phyloP scores from a whole-genome alignment of 73 alveolate genomes.

The Paramecium pentaurelia region DNA sequence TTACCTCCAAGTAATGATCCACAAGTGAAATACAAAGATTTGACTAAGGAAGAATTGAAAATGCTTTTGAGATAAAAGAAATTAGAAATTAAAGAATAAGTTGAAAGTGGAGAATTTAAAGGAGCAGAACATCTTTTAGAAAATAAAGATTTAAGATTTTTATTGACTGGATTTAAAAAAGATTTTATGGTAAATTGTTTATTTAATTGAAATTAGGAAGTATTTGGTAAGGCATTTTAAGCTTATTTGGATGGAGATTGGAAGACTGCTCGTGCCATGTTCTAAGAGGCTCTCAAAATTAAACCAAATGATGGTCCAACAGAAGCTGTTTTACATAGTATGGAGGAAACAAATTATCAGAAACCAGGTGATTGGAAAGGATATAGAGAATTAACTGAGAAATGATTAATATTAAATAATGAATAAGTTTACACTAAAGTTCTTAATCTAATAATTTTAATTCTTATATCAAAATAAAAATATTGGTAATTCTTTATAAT shows the following conservation, averaged over 20 bases:
- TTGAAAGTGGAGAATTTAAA: conserved; percentile 30
- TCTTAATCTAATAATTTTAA: background rate
- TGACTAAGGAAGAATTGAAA: conserved; percentile 32
- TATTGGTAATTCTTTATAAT: no score
- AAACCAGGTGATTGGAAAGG: conserved; percentile 80
- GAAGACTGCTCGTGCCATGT: conserved; percentile 68
- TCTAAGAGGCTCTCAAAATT: conserved; percentile 50
- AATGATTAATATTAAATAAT: background rate
- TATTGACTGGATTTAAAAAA: conserved; percentile 63
- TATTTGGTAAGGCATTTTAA: conserved; percentile 68
- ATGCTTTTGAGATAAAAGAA: conserved; percentile 35
- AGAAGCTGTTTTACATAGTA: conserved; percentile 63
- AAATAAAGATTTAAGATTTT: conserved; percentile 61
- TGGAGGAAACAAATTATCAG: conserved; percentile 69
- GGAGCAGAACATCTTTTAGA: background rate
- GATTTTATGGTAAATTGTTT: conserved; percentile 59
- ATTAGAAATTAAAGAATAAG: background rate
- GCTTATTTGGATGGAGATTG: conserved; percentile 73
- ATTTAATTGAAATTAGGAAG: conserved; percentile 3
- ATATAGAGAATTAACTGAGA: conserved; percentile 65
- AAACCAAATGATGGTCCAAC: conserved; percentile 58
- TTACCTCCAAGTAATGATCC: conserved; percentile 58
- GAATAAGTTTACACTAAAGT: background rate
- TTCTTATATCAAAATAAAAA: background rate
- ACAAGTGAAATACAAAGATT: background rate